Base-by-base conservation (phyloP, 2,329 filamentous ascomycete genomes). In the Colletotrichum lupini region DNA sequence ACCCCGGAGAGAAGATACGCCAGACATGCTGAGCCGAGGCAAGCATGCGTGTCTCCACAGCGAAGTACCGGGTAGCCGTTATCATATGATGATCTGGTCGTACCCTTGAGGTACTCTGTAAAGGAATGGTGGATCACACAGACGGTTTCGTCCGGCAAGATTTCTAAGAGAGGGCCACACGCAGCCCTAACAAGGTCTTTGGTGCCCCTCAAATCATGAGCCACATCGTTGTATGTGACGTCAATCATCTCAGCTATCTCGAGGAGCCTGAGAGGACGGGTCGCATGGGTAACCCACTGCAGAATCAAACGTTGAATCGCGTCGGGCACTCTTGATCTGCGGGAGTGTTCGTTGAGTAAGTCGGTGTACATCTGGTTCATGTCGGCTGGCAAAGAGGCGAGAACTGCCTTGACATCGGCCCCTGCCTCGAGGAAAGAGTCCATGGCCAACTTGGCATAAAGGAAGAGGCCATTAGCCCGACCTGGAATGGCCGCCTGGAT, bases 101-200 rank as follows among this genome's bases (percentile, higher is more conserved):
- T 62, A 4, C 77, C 78, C 46, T 77, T 76, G 12, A 87, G 79
- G 76, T 83, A 87, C 69, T 87, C 85, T 0, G 85, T 87, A n/a
- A 88, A 82, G 1, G 85, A 87, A 67, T 87, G 85, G 68, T 88
- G 85, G 5, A 87, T 80, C 9, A 87, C 80, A 24, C 79, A 81
- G 26, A 87, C 77, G 0, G 83, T 84, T 60, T 86, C 85, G 71
- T 87, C 83, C 14, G 83, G 80, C 3, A 84, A 77, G 14, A 87
- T 81, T 71, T 87, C 85, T 4, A 87, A 74, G 4, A 88, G 76
- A 5, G 85, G 82, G 0, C 85, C 85, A 73, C 83, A 86, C 3
- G 81, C 80, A 28, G 77, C 76, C 42, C 82, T 78, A 2, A 85
- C 79, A 9, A 85, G 76, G 3, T 80, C 72, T 72, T 87, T 87